A percentile compares a stretch with the other conserved stretches of the same genome.
Evolutionary conservation across 2,329 filamentous ascomycete species (phyloP).

Genomic region (Pseudofabraea citricarpa): DNA sequence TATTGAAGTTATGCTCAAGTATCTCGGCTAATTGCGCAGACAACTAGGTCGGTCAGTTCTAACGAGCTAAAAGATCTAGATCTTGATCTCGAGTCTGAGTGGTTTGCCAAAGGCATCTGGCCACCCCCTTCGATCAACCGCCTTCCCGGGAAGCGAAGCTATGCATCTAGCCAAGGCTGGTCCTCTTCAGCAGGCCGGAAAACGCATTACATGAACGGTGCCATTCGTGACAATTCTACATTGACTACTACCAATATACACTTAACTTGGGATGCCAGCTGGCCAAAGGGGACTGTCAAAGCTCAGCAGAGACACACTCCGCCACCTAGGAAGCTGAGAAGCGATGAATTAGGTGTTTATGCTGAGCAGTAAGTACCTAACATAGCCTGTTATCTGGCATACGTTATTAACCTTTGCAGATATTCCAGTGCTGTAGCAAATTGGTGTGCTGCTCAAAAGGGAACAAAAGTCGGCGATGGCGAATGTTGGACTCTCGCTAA

Average conservation of each 20-base stretch:
- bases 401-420: constrained; percentile 9
- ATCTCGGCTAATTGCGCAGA: constrained; percentile 14
- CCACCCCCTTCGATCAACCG: constrained; percentile 16
- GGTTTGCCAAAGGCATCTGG: constrained; percentile 24
- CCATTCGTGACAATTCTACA: constrained; percentile 26
- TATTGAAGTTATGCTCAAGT: background rate
- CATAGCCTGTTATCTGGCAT: background rate
- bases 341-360: constrained; percentile 16
- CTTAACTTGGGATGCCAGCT: constrained; percentile 29
- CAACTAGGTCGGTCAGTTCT: constrained; percentile 12
- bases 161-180: constrained; percentile 17
- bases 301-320: constrained; percentile 29
- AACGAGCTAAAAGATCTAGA: constrained; percentile 18
- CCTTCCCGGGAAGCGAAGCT: constrained; percentile 9
- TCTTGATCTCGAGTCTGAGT: constrained; percentile 25
- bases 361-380: constrained; percentile 9
- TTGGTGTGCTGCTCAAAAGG: constrained; percentile 26
- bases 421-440: constrained; percentile 26
- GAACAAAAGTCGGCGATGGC: constrained; percentile 30
- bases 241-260: constrained; percentile 29
- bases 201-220: constrained; percentile 25
- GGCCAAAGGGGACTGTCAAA: constrained; percentile 25
- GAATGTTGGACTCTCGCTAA: constrained; percentile 34
- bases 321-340: constrained; percentile 19
- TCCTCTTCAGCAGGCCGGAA: constrained; percentile 19